Evolutionary conservation across 257 asterid species (phyloP).

Genomic region (Buddleja alternifolia): DNA sequence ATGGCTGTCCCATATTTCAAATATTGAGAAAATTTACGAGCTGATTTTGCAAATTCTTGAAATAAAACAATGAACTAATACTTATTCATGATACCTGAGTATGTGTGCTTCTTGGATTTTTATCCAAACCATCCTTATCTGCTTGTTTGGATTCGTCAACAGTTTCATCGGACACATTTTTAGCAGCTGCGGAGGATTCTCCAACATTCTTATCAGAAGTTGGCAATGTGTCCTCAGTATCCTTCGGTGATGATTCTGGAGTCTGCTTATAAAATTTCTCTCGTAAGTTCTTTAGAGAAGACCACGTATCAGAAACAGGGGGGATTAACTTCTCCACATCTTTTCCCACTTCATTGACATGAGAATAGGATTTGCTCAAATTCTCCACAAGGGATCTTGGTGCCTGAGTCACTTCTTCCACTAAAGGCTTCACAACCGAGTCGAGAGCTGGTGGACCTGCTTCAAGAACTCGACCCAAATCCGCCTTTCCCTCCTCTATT

Average conservation of each 20-base stretch:
- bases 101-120: constrained; percentile 33
- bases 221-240: constrained; percentile 29
- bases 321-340: constrained; percentile 20
- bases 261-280: background rate
- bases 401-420: constrained; percentile 9
- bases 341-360: constrained; percentile 16
- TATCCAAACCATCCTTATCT: constrained; percentile 17
- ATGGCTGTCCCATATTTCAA: constrained; percentile 34
- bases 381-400: constrained; percentile 22
- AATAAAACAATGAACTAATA: background rate
- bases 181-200: constrained; percentile 27
- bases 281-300: constrained; percentile 18
- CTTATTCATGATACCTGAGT: constrained; percentile 33
- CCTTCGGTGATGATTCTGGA: background rate
- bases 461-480: background rate
- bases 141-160: background rate
- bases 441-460: constrained; percentile 20
- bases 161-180: background rate
- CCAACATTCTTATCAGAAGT: constrained; percentile 30
- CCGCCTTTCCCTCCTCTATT: background rate
- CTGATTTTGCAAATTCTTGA: background rate
- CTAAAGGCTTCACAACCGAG: constrained; percentile 21
- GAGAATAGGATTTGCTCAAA: constrained; percentile 19
- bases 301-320: constrained; percentile 22
- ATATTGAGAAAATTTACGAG: background rate